These are phyloP conservation scores for Capsella rubella DNA, from an alignment of 441 rosid species.

Conservation along the genomic window DNA sequence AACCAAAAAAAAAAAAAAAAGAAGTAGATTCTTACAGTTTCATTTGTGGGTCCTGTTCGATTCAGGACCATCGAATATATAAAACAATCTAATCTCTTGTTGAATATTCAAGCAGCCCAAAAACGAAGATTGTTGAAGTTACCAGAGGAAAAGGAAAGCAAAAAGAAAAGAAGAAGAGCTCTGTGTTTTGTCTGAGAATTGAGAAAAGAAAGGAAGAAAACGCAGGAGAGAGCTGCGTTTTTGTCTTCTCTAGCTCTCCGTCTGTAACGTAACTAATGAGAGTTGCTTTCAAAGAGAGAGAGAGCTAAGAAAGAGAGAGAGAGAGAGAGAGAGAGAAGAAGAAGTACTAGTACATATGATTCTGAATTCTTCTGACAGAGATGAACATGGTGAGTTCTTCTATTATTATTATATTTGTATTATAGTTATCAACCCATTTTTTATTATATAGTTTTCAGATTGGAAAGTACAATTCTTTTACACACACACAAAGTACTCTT, in stretches of 20 bases:
- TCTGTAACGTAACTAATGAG: slow-evolving; percentile 9
- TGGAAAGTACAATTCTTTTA: slow-evolving; percentile 13
- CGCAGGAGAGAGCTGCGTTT: slow-evolving; percentile 20
- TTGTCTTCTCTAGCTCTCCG: slow-evolving; percentile 20
- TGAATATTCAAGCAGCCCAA: slow-evolving; percentile 3
- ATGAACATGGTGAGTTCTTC: slow-evolving; percentile 27
- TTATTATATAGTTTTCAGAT: slow-evolving; percentile 16
- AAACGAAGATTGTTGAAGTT: slow-evolving; percentile 19
- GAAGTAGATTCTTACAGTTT: slow-evolving; percentile 3
- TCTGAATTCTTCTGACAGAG: slow-evolving; percentile 34
- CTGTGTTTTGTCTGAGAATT: neutral
- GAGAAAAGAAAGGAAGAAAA: slow-evolving; percentile 5
- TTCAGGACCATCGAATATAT: slow-evolving; percentile 30
- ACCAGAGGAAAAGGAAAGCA: neutral
- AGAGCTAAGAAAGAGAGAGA: neutral
- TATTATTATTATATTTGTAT: neutral
- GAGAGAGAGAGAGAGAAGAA: slow-evolving; percentile 2
- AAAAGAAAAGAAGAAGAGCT: too few relatives aligned
- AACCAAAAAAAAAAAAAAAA: too few relatives aligned
- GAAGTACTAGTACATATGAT: neutral
- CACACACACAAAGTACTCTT: neutral
- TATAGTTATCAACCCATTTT: slow-evolving; percentile 35
- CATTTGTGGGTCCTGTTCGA: slow-evolving; percentile 38
- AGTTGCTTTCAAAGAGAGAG: neutral
- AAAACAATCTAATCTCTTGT: neutral